These are phyloP conservation scores for Drosera capensis DNA, from an alignment of 148 eudicot species.

Conservation along the genomic window DNA sequence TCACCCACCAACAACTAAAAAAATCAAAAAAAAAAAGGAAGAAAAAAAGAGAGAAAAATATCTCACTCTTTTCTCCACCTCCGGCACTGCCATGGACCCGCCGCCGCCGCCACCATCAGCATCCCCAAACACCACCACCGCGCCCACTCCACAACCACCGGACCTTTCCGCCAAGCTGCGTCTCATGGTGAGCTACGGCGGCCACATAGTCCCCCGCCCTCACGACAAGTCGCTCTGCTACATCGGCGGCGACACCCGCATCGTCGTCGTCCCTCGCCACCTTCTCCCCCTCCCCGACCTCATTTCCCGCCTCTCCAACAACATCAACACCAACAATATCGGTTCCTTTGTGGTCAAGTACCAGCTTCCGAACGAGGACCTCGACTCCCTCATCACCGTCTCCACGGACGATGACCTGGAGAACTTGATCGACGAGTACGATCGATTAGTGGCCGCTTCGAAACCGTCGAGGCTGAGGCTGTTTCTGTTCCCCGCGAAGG, in stretches of 20 bases:
- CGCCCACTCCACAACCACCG: constrained; percentile 11
- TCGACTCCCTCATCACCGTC: constrained; percentile 69
- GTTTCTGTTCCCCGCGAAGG: constrained; percentile 40
- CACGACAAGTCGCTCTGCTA: constrained; percentile 51
- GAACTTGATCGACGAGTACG: constrained; percentile 77
- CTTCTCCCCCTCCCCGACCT: constrained; percentile 24
- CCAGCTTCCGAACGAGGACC: constrained; percentile 73
- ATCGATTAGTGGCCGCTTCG: constrained; percentile 20
- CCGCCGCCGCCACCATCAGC: too few relatives aligned
- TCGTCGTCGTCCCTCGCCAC: constrained; percentile 42
- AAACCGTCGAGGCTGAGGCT: constrained; percentile 42
- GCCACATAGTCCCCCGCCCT: constrained; percentile 76
- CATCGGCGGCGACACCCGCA: constrained; percentile 82
- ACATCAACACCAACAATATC: constrained; percentile 23
- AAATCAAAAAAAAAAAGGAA: too few relatives aligned
- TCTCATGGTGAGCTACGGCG: constrained; percentile 65
- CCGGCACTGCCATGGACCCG: too few relatives aligned
- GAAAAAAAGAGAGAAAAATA: too few relatives aligned
- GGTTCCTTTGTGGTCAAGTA: constrained; percentile 50
- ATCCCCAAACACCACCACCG: too few relatives aligned
- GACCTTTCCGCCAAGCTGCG: constrained; percentile 54
- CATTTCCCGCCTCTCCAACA: constrained; percentile 29
- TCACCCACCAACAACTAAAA: too few relatives aligned
- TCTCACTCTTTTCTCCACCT: too few relatives aligned
- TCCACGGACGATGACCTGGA: constrained; percentile 61